Conservation (phyloP, 2,329 filamentous ascomycete species). For the Sarocladiaceae sp. region DNA sequence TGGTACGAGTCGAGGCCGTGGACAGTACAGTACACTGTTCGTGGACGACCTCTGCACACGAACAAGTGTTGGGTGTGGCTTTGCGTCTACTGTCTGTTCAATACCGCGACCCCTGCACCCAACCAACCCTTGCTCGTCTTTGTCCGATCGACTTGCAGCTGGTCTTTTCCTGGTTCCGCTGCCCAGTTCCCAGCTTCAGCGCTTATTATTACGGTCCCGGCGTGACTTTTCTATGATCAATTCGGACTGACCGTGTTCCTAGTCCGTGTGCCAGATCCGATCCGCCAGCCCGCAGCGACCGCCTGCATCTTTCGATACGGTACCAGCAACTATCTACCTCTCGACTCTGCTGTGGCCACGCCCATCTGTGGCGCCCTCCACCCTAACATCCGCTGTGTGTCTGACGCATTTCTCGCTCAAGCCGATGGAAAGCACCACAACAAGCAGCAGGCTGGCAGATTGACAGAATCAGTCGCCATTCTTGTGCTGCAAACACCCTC, state of each 20-base stretch:
- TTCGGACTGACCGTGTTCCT: not conserved
- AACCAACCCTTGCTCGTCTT: constrained; percentile 3
- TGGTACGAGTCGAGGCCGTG: not conserved
- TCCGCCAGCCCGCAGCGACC: not conserved
- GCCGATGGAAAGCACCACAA: constrained; percentile 5
- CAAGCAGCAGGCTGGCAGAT: not conserved
- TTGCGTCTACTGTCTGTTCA: too few relatives aligned
- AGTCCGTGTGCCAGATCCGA: constrained; percentile 2
- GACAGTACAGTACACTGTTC: too few relatives aligned
- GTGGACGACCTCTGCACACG: not conserved
- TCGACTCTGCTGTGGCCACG: constrained; percentile 3
- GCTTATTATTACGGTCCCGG: not conserved
- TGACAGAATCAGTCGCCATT: not conserved
- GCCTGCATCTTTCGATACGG: not conserved
- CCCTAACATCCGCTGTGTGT: not conserved
- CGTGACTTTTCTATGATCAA: not conserved
- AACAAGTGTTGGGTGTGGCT: not conserved
- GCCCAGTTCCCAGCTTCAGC: constrained; percentile 2
- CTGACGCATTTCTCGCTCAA: not conserved
- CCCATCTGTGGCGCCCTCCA: not conserved
- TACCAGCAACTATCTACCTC: not conserved
- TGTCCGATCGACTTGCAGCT: constrained; percentile 5
- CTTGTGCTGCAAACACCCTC: not conserved
- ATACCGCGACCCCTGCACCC: not conserved
- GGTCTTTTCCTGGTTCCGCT: not conserved